Percentiles rank a stretch among this genome's conserved stretches.
These are phyloP conservation scores for Carex arenaria DNA, from an alignment of 202 grass and related monocot genomes.

Conservation along the genomic window DNA sequence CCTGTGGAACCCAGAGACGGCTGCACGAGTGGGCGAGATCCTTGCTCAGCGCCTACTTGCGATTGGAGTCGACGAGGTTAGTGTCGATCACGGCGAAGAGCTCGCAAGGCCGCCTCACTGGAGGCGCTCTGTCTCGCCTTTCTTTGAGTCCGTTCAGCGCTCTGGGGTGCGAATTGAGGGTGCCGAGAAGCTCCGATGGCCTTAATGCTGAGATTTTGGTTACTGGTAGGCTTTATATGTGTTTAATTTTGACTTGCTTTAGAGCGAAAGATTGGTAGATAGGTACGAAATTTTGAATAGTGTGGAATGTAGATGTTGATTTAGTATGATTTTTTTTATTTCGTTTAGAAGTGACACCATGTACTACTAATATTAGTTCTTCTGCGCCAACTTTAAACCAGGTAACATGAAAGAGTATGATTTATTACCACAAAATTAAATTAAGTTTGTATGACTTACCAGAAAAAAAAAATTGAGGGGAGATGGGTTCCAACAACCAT, in stretches of 20 bases:
- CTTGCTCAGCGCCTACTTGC: constrained; percentile 24
- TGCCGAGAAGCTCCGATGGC: constrained; percentile 27
- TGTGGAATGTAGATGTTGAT: background rate
- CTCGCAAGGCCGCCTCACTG: constrained; percentile 25
- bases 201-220: background rate
- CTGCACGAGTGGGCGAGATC: constrained; percentile 40
- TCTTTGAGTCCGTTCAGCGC: constrained; percentile 25
- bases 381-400: background rate
- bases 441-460: background rate
- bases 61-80: constrained; percentile 21
- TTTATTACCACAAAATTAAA: background rate
- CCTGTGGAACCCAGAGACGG: constrained; percentile 22
- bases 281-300: background rate
- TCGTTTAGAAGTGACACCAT: background rate
- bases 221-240: background rate
- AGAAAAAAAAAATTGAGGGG: background rate
- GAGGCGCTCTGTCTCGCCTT: constrained; percentile 29
- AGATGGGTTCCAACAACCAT: background rate
- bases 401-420: background rate
- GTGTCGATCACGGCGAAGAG: constrained; percentile 37
- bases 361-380: background rate
- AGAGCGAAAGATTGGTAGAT: background rate
- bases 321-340: background rate
- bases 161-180: constrained; percentile 31
- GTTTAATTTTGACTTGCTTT: background rate